Evolutionary conservation across 345 rosid genomes (phyloP), one percentile per base, ranked within the genome.

Genomic region (Sonneratia alba): DNA sequence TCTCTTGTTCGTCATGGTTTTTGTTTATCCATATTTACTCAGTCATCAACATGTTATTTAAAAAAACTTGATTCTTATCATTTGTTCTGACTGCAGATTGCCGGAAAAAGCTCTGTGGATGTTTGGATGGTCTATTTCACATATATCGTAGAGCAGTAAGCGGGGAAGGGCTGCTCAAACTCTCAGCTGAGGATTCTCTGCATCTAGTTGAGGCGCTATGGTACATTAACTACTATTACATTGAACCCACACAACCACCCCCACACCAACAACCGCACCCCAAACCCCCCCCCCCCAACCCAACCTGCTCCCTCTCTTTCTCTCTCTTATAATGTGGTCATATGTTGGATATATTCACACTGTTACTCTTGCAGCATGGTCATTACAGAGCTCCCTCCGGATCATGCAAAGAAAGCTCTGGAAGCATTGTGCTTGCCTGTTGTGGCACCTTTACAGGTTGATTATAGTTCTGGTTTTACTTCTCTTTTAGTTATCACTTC

Each of bases 121-220:
- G 87, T 83, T 83, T 90, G 77, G 91, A 91, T 42, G 91, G 87
- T 71, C 90, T 96, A 70, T 92, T 89, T 75, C 80, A 82, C 38
- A 84, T 96, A 82, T 96, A 96, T 77, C 87, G 81, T 71, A 83
- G 84, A 78, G 94, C 98, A 75, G 84, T 91, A 49, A 88, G 81
- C 72, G 97, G 91, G 59, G 89, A 87, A 81, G 93, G 88, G 79
- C 84, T 87, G 75, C 86, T 87, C 74, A 96, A 91, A 86, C 91
- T 88, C 67, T 88, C 97, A 72, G 88, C 97, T 2, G 99, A 89
- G 78, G 99, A 96, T 80, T 89, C 97, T 5, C 77, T 92, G 80
- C 88, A 91, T 80, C 81, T 96, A 43, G 98, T 96, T 15, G 99
- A 96, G 84, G 99, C 99, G 66, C 86, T 96, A 71, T 88, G 97